These are phyloP conservation scores for Claviceps capensis DNA, from an alignment of 2,329 filamentous ascomycete genomes.

Conservation along the genomic window DNA sequence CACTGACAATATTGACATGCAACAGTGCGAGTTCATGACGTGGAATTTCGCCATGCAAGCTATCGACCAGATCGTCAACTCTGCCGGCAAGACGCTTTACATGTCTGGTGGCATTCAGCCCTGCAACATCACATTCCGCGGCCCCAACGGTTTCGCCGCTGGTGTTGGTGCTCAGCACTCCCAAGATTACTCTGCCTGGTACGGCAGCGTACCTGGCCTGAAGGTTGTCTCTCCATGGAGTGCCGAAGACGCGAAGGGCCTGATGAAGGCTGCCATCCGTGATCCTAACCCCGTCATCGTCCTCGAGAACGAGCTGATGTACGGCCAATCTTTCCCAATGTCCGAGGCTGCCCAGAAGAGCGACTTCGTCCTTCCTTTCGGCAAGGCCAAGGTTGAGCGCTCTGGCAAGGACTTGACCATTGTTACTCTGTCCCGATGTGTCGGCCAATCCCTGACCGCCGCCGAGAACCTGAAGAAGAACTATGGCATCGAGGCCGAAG, in stretches of 20 bases:
- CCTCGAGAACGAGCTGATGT: conserved; percentile 80
- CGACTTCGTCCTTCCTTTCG: conserved; percentile 94
- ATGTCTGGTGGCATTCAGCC: conserved; percentile 99
- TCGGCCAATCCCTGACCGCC: conserved; percentile 78
- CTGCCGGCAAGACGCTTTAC: conserved; percentile 96
- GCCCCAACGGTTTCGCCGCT: conserved; percentile 92
- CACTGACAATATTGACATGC: neutral
- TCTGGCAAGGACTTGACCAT: conserved; percentile 92
- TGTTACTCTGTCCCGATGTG: conserved; percentile 86
- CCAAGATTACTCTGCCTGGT: conserved; percentile 97
- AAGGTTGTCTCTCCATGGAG: conserved; percentile 97
- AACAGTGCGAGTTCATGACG: conserved; percentile 97
- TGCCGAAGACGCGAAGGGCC: conserved; percentile 94
- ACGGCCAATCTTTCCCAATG: conserved; percentile 93
- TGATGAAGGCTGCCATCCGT: conserved; percentile 93
- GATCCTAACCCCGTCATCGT: conserved; percentile 95
- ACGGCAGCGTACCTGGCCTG: conserved; percentile 91
- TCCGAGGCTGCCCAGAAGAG: conserved; percentile 89
- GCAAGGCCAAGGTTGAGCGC: conserved; percentile 98
- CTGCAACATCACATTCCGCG: conserved; percentile 99
- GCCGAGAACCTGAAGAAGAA: conserved; percentile 90
- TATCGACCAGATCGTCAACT: conserved; percentile 99
- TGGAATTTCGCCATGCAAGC: conserved; percentile 99
- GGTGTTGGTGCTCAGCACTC: conserved; percentile 97
- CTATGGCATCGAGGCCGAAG: conserved; percentile 89